Percentiles rank a stretch among this genome's conserved stretches.
Conservation (phyloP, 306 rosid genomes). For the Quercus robur region DNA sequence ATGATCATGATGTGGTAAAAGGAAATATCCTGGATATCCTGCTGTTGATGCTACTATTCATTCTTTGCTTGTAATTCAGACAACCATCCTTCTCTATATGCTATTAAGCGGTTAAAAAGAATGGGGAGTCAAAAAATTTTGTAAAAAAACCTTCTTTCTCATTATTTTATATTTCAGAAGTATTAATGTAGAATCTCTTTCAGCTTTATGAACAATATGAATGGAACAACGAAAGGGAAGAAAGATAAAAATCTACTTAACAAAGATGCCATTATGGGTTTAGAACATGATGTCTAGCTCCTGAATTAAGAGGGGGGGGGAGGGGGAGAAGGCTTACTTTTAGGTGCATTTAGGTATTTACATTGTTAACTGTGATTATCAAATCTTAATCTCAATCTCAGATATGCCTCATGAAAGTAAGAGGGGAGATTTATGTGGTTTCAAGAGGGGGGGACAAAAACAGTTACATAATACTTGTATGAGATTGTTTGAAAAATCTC, state of each 20-base stretch:
- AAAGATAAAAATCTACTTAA: neutral
- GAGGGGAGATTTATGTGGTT: neutral
- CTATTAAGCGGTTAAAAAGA: neutral
- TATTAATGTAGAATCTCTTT: neutral
- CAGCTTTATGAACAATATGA: neutral
- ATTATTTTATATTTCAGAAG: neutral
- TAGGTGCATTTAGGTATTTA: no score
- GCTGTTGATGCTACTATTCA: neutral
- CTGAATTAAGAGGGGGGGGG: no score
- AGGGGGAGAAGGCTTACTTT: no score
- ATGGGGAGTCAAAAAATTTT: neutral
- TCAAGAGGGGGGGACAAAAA: neutral
- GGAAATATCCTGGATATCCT: neutral
- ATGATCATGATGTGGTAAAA: neutral
- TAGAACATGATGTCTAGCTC: no score
- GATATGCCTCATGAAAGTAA: neutral
- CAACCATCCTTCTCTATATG: neutral
- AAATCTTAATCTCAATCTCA: neutral
- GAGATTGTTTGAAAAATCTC: slow-evolving; percentile 4
- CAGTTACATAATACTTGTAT: neutral
- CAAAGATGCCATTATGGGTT: no score
- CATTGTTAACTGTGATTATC: neutral
- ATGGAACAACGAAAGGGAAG: neutral
- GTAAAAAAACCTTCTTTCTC: neutral
- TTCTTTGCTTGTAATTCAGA: neutral